Base-by-base conservation (phyloP, 1,284 basidiomycete species). In the Puccinia horiana region DNA sequence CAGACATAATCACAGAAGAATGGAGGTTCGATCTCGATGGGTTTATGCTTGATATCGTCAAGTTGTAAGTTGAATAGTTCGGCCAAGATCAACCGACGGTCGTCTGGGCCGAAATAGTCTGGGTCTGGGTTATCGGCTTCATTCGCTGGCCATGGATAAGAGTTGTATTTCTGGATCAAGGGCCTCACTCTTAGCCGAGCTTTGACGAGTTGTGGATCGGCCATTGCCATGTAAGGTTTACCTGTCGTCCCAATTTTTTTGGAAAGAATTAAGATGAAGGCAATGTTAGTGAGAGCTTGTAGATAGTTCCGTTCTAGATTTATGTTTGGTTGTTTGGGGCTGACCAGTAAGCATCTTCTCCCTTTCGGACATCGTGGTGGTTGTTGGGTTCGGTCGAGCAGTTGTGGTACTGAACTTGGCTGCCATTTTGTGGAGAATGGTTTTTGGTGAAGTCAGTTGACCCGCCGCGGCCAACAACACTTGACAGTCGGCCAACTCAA, bases 11-110 rank as follows among this genome's bases (percentile, higher is more conserved):
- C 84, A 70, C 82, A 83, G 42, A 65, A 84, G 61, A 85, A 83
- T 3, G 83, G 85, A 18, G 85, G 85, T 79, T 85, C 85, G 81
- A 85, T 85, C 12, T 76, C 69, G 52, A 79, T 58, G 5, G 77
- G 77, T 37, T 32, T 49, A 42, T 56, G 44, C 65, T 83, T 83
- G 56, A 83, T 58, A 23, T 83, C 77, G 12, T 82, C 84, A 9
- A 83, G 74, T 18, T 82, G 56, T 23, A 85, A 9, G 0, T 65
- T 37, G 69, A 85, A 84, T 9, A 85, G 67, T 40, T 85, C 83
- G 29, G 83, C 84, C 37, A 85, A 82, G 35, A 84, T 44, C 11
- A 83, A 67, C 40, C 52, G 29, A 56, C 77, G 65, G 16, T 79
- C 77, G 42, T 79, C 77, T 2, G 77, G 77, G 37, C 77, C 77